These are phyloP conservation scores for Pleurotus citrinopileatus DNA, from an alignment of 768 basidiomycete genomes.

Conservation along the genomic window DNA sequence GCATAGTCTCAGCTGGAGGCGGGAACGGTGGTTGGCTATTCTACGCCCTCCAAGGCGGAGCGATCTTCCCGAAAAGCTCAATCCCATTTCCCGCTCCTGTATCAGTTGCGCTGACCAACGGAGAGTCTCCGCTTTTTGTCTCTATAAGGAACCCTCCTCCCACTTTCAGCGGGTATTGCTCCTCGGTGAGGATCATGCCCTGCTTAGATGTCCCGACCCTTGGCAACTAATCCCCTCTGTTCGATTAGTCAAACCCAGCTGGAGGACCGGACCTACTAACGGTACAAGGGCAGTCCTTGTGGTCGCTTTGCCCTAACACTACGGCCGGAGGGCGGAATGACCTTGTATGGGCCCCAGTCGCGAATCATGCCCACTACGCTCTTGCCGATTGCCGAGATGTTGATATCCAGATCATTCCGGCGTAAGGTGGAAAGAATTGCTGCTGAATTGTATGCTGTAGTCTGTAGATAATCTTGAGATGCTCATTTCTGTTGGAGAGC, in stretches of 20 bases:
- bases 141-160: constrained; percentile 40
- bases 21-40: neutral
- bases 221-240: neutral
- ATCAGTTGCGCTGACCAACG: constrained; percentile 33
- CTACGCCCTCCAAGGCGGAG: neutral
- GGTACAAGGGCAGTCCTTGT: constrained; percentile 30
- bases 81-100: constrained; percentile 32
- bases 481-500: no score
- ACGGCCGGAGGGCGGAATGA: constrained; percentile 21
- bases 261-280: constrained; percentile 30
- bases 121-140: constrained; percentile 41
- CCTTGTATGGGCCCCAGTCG: constrained; percentile 24
- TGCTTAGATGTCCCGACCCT: neutral
- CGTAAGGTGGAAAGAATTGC: no score
- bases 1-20: neutral
- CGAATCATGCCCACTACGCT: constrained; percentile 22
- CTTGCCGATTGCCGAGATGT: constrained; percentile 15
- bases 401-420: constrained; percentile 10
- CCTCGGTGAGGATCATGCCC: constrained; percentile 25
- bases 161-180: constrained; percentile 37
- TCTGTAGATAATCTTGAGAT: no score
- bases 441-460: no score
- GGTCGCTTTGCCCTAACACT: constrained; percentile 23
- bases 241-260: constrained; percentile 12
- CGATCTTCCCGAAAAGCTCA: constrained; percentile 14